Evolutionary conservation across 148 eudicot genomes (phyloP), one percentile per base, ranked within the genome.

Genomic region (Vaccinium darrowii): DNA sequence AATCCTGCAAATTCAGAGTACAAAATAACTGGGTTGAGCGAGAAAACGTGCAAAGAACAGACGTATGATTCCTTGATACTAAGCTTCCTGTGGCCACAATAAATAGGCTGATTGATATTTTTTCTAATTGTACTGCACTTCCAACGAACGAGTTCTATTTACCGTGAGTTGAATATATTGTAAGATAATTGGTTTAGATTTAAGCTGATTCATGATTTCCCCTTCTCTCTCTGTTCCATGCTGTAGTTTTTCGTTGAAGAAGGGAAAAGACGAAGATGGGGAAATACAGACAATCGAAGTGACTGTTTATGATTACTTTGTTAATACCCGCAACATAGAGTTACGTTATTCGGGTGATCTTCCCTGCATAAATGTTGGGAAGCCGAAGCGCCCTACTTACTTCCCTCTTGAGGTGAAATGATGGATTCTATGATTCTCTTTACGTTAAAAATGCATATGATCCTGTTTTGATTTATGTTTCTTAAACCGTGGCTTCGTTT

Each of bases 361-460:
- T 30, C 98, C 98, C 8, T 94, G 98, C 86, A 85, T 94, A 51
- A 92, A 94, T 83, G 93, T 94, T 16, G 98, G 98, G 56, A 92
- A 89, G 84, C 93, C 94, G 10, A 93, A 94, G 87, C 88, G 88
- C 76, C 94, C 98, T 15, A 84, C 86, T n/a, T 93, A 85, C 88
- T 80, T 94, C 50, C 95, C 94, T 25, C 77, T 94, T n/a, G 98
- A 94, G 98, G 98, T 93, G 62, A 76, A 57, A 9, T 78, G 21
- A 52, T 30, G n/a, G 5, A 56, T 47, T 4, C 0, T 71, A 18
- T 21, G 23, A 8, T 71, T 56, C 56, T 49, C 3, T 78, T 65
- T 15, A 25, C 8, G 0, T 78, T 0, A 18, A 65, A 33, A 25
- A 21, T 11, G 19, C 7, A 14, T 85, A 23, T 67, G 54, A 71